Evolutionary conservation across 805 yeast species (phyloP), one percentile per base, ranked within the genome.

Genomic region (Starmerella floris): DNA sequence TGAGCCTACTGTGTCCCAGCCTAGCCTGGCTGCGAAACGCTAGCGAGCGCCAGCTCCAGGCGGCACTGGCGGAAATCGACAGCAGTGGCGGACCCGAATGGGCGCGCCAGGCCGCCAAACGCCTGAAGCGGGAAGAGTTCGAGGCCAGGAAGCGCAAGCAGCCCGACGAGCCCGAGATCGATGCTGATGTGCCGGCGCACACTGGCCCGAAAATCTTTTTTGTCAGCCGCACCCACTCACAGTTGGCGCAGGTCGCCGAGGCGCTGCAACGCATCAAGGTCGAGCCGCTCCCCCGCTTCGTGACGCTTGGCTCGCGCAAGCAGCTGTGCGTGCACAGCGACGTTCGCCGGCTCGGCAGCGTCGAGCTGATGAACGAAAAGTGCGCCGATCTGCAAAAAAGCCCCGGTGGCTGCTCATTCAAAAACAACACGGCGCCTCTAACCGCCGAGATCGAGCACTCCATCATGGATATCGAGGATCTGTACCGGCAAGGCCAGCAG

Each of bases 181-280:
- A 10, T 6, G 16, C 10, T 17, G 19, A 5, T 4, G 8, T 44
- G 15, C 23, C 35, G 13, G 16, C 11, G 13, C 21, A 31, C 20
- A 43, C 34, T 23, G 47, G 43, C 15, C 47, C 35, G 1, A 72
- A 76, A 51, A 73, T 87, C 1, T 73, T 62, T 51, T 85, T 77
- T 56, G 69, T 94, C 0, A 83, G 95, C 2, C 66, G 97, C 59
- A 87, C 97, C 0, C 96, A 87, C 55, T 83, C 95, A 0, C 97
- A 87, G 57, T 63, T 87, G 35, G 67, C 68, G 30, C 97, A 87
- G 56, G 82, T 87, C 55, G 73, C 84, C 0, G 70, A 73, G 15
- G 95, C 88, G 52, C 60, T 87, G 30, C 57, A 66, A 35, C 54
- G 79, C 21, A 74, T 93, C 0, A 48, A 62, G 0, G 78, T 83